A percentile compares a stretch with the other conserved stretches of the same genome.
These are phyloP conservation scores for Orbilia quercus DNA, from an alignment of 2,329 filamentous ascomycete genomes.

Conservation along the genomic window DNA sequence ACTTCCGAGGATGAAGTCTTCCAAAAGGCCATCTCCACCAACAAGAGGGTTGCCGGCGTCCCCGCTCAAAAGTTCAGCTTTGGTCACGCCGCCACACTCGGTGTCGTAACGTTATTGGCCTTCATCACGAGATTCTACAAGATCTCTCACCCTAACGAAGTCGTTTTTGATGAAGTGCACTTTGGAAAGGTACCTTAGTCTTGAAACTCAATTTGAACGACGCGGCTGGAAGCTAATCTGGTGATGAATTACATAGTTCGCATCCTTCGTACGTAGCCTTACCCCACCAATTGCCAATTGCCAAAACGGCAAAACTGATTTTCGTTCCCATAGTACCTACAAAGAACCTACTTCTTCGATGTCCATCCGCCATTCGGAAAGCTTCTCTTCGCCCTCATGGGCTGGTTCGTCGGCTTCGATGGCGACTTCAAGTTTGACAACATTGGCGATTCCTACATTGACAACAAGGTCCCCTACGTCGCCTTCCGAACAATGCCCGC, in stretches of 20 bases:
- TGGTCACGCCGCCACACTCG: slow-evolving; percentile 84
- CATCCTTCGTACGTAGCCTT: slow-evolving; percentile 67
- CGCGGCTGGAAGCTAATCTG: slow-evolving; percentile 23
- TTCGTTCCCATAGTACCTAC: slow-evolving; percentile 76
- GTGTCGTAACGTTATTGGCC: slow-evolving; percentile 80
- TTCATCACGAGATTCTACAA: slow-evolving; percentile 96
- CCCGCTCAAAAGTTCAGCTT: slow-evolving; percentile 65
- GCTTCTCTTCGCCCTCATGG: slow-evolving; percentile 94
- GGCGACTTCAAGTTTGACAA: slow-evolving; percentile 98
- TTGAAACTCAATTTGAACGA: slow-evolving; percentile 20
- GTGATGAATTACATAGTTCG: slow-evolving; percentile 69
- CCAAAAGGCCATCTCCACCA: slow-evolving; percentile 34
- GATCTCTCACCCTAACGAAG: slow-evolving; percentile 93
- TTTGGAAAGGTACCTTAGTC: slow-evolving; percentile 86
- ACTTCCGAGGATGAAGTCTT: slow-evolving; percentile 56
- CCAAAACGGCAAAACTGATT: background rate
- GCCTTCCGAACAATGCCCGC: slow-evolving; percentile 94
- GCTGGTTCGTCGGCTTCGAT: slow-evolving; percentile 97
- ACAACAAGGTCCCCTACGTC: slow-evolving; percentile 96
- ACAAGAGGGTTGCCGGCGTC: slow-evolving; percentile 22
- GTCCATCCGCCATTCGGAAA: slow-evolving; percentile 98
- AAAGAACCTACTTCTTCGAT: slow-evolving; percentile 99
- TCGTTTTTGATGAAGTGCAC: slow-evolving; percentile 98
- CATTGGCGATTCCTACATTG: slow-evolving; percentile 97
- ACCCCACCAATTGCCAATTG: slow-evolving; percentile 1